A percentile compares a stretch with the other conserved stretches of the same genome.
phyloP scores from a whole-genome alignment of 305 asterid species.

The Solanum hybrid region DNA sequence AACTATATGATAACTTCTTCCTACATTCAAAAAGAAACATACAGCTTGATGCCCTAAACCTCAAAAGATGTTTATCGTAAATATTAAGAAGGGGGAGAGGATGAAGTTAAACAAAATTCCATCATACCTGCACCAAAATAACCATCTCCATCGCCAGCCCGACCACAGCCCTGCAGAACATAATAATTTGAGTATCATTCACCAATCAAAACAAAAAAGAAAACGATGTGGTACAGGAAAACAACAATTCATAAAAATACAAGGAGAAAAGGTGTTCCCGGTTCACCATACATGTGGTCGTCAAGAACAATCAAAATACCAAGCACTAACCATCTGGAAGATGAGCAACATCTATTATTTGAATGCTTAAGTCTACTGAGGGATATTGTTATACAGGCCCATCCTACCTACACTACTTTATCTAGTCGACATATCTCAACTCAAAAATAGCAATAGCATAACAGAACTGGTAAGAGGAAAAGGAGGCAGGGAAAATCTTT shows the following conservation, averaged over 20 bases:
- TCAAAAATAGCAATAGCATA: not conserved
- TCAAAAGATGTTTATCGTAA: not conserved
- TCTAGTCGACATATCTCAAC: not conserved
- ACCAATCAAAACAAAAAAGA: not conserved
- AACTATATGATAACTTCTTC: not conserved
- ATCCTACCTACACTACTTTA: not conserved
- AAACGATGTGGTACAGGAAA: not conserved
- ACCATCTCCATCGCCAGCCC: conserved; percentile 55
- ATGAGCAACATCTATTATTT: not conserved
- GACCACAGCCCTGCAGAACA: conserved; percentile 67
- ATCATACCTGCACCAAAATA: conserved; percentile 57
- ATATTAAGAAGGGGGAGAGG: not conserved
- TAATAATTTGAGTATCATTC: not conserved
- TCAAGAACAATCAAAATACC: not conserved
- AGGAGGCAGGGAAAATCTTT: not conserved
- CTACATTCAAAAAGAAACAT: not conserved
- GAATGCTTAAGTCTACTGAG: not conserved
- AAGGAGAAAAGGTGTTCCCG: not conserved
- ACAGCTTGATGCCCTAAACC: not conserved
- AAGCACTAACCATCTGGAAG: not conserved
- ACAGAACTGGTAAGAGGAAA: not conserved
- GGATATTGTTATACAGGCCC: not conserved
- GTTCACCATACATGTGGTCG: not conserved
- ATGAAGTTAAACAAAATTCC: not conserved
- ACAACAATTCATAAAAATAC: not conserved